Evolutionary conservation across 495 filamentous ascomycete species (phyloP).

Genomic region (Talaromyces adpressus): DNA sequence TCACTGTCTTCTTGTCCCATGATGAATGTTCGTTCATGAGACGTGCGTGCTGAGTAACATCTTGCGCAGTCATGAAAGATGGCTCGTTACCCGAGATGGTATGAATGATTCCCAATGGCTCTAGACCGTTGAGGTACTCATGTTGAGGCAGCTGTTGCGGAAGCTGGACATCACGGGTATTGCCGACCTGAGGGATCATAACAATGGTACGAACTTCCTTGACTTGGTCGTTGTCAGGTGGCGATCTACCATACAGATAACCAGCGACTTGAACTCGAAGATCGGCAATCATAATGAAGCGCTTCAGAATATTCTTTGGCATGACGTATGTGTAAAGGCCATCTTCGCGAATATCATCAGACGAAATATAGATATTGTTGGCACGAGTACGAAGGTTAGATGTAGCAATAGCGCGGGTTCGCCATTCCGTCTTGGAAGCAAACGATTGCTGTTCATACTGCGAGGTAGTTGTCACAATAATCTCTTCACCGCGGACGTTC

Average conservation of each 20-base stretch:
- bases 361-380: slow-evolving; percentile 98
- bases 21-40: slow-evolving; percentile 74
- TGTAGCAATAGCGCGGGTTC: slow-evolving; percentile 91
- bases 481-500: slow-evolving; percentile 95
- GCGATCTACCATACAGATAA: slow-evolving; percentile 90
- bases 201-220: slow-evolving; percentile 96
- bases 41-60: slow-evolving; percentile 88
- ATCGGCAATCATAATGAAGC: slow-evolving; percentile 97
- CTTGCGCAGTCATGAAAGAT: slow-evolving; percentile 88
- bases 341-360: slow-evolving; percentile 77
- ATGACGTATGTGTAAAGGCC: slow-evolving; percentile 87
- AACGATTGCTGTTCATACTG: slow-evolving; percentile 97
- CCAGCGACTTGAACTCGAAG: slow-evolving; percentile 93
- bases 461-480: slow-evolving; percentile 96
- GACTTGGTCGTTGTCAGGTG: slow-evolving; percentile 89
- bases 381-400: slow-evolving; percentile 90
- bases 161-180: slow-evolving; percentile 82
- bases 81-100: slow-evolving; percentile 92
- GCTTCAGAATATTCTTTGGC: slow-evolving; percentile 98
- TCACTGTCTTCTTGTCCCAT: slow-evolving; percentile 95
- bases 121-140: slow-evolving; percentile 79
- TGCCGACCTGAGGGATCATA: slow-evolving; percentile 95
- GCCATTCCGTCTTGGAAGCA: slow-evolving; percentile 98
- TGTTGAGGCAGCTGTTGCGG: slow-evolving; percentile 91
- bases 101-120: slow-evolving; percentile 93